Evolutionary conservation across 345 rosid genomes (phyloP).

Genomic region (Populus alba): DNA sequence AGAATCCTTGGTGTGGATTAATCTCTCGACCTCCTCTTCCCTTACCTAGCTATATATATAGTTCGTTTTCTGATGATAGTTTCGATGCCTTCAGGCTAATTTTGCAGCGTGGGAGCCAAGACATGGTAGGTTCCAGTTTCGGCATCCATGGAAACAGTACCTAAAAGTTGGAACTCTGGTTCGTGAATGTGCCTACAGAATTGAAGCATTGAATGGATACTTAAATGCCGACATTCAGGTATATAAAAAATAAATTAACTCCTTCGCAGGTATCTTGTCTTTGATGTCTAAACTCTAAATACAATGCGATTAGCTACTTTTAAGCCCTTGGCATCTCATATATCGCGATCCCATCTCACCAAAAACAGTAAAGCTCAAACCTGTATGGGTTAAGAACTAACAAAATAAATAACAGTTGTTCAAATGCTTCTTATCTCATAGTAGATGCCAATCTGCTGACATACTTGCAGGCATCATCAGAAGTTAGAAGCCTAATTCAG

Average conservation of each 20-base stretch:
- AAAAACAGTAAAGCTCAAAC: neutral
- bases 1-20: constrained; percentile 63
- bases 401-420: neutral
- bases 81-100: constrained; percentile 46
- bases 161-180: constrained; percentile 44
- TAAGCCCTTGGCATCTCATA: neutral
- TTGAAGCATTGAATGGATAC: constrained; percentile 59
- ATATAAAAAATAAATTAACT: neutral
- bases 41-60: neutral
- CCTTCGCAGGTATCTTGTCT: neutral
- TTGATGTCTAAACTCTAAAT: neutral
- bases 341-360: neutral
- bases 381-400: neutral
- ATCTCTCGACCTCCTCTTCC: neutral
- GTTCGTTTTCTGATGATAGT: neutral
- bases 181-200: constrained; percentile 58
- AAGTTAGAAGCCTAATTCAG: constrained; percentile 32
- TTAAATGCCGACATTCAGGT: constrained; percentile 45
- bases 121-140: constrained; percentile 65
- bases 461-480: constrained; percentile 41
- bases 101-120: constrained; percentile 86
- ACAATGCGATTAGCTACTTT: neutral
- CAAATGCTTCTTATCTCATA: neutral
- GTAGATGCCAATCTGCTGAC: neutral
- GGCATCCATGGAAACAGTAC: constrained; percentile 80